phyloP scores from a whole-genome alignment of 2,329 filamentous ascomycete species.

The Coniella lustricola region DNA sequence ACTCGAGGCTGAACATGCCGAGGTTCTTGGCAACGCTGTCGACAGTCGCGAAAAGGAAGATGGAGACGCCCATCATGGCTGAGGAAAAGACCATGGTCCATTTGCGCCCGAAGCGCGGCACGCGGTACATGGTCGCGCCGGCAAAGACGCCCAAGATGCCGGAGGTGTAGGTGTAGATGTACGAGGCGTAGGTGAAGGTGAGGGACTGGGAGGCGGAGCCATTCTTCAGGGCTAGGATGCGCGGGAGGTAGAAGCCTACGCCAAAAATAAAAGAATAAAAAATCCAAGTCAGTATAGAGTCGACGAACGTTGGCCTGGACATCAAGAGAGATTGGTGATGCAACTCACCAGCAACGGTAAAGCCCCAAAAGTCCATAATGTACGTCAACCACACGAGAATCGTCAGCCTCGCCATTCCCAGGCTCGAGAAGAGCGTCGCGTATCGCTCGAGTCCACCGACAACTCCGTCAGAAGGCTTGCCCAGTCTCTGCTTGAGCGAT shows the following conservation, averaged over 20 bases:
- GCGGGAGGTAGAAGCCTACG: constrained; percentile 36
- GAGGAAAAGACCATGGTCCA: constrained; percentile 37
- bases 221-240: constrained; percentile 46
- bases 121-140: constrained; percentile 36
- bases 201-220: constrained; percentile 36
- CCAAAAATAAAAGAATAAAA: neutral
- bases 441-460: constrained; percentile 21
- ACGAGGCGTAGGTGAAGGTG: constrained; percentile 41
- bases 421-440: constrained; percentile 27
- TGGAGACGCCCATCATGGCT: constrained; percentile 34
- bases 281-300: neutral
- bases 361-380: constrained; percentile 32
- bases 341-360: constrained; percentile 30
- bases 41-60: constrained; percentile 37
- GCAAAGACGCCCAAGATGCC: constrained; percentile 44
- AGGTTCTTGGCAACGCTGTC: constrained; percentile 39
- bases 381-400: constrained; percentile 31
- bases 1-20: constrained; percentile 43
- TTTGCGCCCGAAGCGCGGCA: constrained; percentile 28
- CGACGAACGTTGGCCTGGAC: too few species aligned
- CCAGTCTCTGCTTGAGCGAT: constrained; percentile 7
- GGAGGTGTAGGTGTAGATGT: constrained; percentile 47
- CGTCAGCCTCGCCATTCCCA: constrained; percentile 29
- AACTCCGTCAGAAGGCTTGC: constrained; percentile 9
- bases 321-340: too few species aligned